Base-by-base conservation (phyloP, 495 filamentous ascomycete genomes). In the Podospora sp. region DNA sequence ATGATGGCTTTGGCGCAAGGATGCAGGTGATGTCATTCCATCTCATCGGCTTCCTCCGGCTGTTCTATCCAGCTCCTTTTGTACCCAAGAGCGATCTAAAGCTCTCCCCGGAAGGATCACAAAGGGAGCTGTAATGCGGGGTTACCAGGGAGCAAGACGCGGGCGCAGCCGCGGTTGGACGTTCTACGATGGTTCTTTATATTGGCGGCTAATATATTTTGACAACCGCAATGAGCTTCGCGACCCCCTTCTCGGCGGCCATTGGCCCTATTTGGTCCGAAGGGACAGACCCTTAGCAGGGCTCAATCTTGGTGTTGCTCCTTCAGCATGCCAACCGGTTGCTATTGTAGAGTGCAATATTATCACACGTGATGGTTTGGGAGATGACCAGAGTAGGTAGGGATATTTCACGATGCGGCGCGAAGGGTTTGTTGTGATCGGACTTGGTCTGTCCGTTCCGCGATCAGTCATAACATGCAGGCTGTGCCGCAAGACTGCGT, bases 151-250 rank as follows among this genome's bases (percentile, higher is more conserved):
- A 18, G 20, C 3, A 24, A n/a, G 22, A 40, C 5, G 20, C 33
- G 29, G 33, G 36, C 29, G 33, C 20, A 16, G 59, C n/a, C 20
- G 59, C 36, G 20, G 29, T 24, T 40, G 59, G 36, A 49, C 9
- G 7, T 40, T 64, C 26, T 21, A 53, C 35, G 49, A 55, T 33
- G 56, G 8, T 29, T 59, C 27, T 27, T 35, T 27, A 27, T 6
- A 29, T 59, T 59, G 27, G 56, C 56, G 56, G 56, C 27, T 55
- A 64, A 64, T 64, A n/a, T 64, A 55, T 64, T 64, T 59, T 59
- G 56, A 59, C 56, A 35, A 12, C 22, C 9, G 2, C 5, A 4
- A 55, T 4, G 16, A 33, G 4, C 2, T 24, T 24, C 53, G 12
- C 18, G 8, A 18, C 20, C 6, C 27, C 8, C 21, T 36, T 24